Evolutionary conservation across 2,329 filamentous ascomycete species (phyloP).

Genomic region (Aspergillus costaricaensis): DNA sequence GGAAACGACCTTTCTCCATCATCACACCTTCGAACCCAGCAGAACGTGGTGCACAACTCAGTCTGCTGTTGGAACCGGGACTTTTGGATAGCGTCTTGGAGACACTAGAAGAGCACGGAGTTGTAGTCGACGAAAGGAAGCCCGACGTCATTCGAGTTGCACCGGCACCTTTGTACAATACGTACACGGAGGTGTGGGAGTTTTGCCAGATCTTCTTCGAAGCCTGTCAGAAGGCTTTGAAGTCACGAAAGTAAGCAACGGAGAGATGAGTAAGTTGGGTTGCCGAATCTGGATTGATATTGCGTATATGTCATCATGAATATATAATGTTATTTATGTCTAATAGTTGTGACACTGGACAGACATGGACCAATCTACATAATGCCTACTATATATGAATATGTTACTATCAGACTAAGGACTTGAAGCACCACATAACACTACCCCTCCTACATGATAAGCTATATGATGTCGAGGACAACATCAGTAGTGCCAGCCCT

Average conservation of each 20-base stretch:
- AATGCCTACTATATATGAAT: no score
- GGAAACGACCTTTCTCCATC: conserved; percentile 55
- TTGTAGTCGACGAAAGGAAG: conserved; percentile 80
- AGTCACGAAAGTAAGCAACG: conserved; percentile 16
- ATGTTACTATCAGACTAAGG: no score
- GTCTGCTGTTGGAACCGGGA: conserved; percentile 67
- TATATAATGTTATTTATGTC: no score
- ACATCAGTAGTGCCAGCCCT: not conserved
- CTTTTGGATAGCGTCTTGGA: conserved; percentile 69
- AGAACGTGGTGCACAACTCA: conserved; percentile 77
- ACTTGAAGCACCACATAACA: no score
- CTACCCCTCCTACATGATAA: not conserved
- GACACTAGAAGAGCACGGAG: conserved; percentile 66
- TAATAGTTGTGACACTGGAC: not conserved
- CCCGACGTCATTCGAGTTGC: conserved; percentile 84
- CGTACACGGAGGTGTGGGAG: conserved; percentile 69
- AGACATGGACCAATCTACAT: no score
- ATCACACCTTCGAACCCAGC: conserved; percentile 70
- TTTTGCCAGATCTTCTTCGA: conserved; percentile 59
- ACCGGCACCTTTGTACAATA: conserved; percentile 81
- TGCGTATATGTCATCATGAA: not conserved
- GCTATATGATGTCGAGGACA: no score
- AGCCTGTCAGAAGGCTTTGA: conserved; percentile 48
- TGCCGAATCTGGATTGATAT: not conserved
- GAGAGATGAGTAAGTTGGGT: not conserved